Conservation (phyloP, 306 rosid species). For the Purshia tridentata region DNA sequence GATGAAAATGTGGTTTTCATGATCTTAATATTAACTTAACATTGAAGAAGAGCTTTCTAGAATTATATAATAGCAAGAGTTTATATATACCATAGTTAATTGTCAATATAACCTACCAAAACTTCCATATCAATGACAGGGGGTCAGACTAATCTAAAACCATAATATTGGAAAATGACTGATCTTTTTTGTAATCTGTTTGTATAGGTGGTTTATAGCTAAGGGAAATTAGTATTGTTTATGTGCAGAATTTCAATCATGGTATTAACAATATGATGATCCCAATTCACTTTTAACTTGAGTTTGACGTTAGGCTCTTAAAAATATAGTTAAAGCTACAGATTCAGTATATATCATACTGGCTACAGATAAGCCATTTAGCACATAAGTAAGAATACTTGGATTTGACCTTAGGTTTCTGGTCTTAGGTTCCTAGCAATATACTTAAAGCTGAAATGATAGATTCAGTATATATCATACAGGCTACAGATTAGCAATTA, state of each 20-base stretch:
- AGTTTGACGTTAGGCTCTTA: not conserved
- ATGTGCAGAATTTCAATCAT: not conserved
- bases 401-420: not conserved
- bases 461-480: not conserved
- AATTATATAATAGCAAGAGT: not conserved
- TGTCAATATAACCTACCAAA: not conserved
- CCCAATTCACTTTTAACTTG: slow-evolving; percentile 9
- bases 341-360: not conserved
- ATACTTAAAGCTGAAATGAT: not conserved
- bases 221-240: not conserved
- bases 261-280: not conserved
- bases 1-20: not conserved
- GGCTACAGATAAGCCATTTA: not conserved
- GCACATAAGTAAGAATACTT: slow-evolving; percentile 1
- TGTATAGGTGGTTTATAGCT: not conserved
- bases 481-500: not conserved
- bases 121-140: not conserved
- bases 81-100: not conserved
- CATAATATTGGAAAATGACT: not conserved
- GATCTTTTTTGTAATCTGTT: not conserved
- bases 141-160: not conserved
- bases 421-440: not conserved
- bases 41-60: not conserved
- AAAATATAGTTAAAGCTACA: not conserved
- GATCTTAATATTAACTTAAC: not conserved